These are phyloP conservation scores for Mucor circinelloides DNA, from an alignment of 371 early-diverging fungal genomes.

Conservation along the genomic window DNA sequence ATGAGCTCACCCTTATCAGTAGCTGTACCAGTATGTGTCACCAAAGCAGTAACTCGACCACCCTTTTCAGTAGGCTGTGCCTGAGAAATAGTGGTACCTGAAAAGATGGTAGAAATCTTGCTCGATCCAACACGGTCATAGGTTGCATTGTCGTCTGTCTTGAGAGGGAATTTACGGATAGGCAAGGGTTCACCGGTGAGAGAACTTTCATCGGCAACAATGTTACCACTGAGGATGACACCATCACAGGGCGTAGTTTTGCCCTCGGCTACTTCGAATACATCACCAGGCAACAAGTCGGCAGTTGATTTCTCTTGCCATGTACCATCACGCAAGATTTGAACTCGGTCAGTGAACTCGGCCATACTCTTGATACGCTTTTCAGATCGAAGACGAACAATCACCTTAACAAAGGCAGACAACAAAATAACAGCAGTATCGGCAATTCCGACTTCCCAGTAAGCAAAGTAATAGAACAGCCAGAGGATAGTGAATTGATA, in stretches of 20 bases:
- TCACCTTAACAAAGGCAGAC: slow-evolving; percentile 73
- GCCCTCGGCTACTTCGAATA: slow-evolving; percentile 59
- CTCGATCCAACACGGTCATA: slow-evolving; percentile 47
- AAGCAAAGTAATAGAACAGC: slow-evolving; percentile 76
- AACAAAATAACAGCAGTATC: slow-evolving; percentile 70
- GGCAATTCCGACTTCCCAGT: slow-evolving; percentile 77
- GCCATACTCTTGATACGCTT: slow-evolving; percentile 71
- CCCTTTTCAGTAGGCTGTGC: slow-evolving; percentile 37
- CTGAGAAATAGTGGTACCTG: slow-evolving; percentile 55
- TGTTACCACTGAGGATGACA: slow-evolving; percentile 67
- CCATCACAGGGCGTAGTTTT: slow-evolving; percentile 69
- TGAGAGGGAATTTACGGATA: slow-evolving; percentile 60
- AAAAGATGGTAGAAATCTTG: slow-evolving; percentile 59
- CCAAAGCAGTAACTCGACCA: slow-evolving; percentile 57
- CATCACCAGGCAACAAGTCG: slow-evolving; percentile 76
- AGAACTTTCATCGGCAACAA: slow-evolving; percentile 74
- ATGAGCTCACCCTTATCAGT: slow-evolving; percentile 80
- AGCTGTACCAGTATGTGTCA: slow-evolving; percentile 71
- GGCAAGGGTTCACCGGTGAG: slow-evolving; percentile 70
- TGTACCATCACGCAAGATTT: slow-evolving; percentile 52
- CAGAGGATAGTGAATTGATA: slow-evolving; percentile 77
- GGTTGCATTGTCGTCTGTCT: slow-evolving; percentile 28
- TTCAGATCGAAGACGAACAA: slow-evolving; percentile 64
- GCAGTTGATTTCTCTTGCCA: slow-evolving; percentile 57
- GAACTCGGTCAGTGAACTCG: slow-evolving; percentile 53